A percentile compares a stretch with the other conserved stretches of the same genome.
Evolutionary conservation across 352 stramenopile genomes (phyloP).

Genomic region (Pythium grandisporangium): DNA sequence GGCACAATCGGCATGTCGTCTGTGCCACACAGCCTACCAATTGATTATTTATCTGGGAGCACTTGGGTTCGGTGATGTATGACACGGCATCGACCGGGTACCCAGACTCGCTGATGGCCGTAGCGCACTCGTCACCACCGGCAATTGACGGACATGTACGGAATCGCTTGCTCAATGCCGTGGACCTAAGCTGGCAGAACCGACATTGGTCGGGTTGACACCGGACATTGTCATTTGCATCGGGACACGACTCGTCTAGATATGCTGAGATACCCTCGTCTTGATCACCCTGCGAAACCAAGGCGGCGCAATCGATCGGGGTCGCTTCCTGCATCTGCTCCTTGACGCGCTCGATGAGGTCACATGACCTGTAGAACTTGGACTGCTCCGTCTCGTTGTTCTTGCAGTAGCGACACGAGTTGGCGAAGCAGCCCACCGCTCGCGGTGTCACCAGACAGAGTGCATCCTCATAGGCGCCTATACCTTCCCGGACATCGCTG

Average conservation of each 20-base stretch:
- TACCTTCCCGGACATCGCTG: background rate
- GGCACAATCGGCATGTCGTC: slow-evolving; percentile 45
- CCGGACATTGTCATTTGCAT: slow-evolving; percentile 17
- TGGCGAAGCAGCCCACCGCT: slow-evolving; percentile 12
- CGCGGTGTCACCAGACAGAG: background rate
- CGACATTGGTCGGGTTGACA: slow-evolving; percentile 18
- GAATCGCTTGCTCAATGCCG: slow-evolving; percentile 14
- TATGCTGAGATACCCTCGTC: slow-evolving; percentile 21
- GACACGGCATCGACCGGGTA: too few species aligned
- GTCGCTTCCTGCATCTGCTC: background rate
- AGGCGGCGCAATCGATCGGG: slow-evolving; percentile 7
- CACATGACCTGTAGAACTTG: slow-evolving; percentile 5
- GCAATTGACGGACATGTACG: slow-evolving; percentile 5
- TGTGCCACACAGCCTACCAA: slow-evolving; percentile 28
- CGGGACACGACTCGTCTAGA: slow-evolving; percentile 20
- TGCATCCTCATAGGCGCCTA: slow-evolving; percentile 2
- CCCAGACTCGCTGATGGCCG: slow-evolving; percentile 15
- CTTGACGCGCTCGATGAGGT: background rate
- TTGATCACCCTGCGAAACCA: slow-evolving; percentile 14
- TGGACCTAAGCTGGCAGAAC: slow-evolving; percentile 24
- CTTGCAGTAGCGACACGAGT: slow-evolving; percentile 14
- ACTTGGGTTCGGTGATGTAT: slow-evolving; percentile 30
- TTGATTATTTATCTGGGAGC: slow-evolving; percentile 15
- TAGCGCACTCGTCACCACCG: slow-evolving; percentile 19
- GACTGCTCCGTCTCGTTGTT: slow-evolving; percentile 2